Percentiles rank a stretch among this genome's conserved stretches.
Conservation (phyloP, 371 early-diverging fungal genomes). For the Blakeslea trispora region DNA sequence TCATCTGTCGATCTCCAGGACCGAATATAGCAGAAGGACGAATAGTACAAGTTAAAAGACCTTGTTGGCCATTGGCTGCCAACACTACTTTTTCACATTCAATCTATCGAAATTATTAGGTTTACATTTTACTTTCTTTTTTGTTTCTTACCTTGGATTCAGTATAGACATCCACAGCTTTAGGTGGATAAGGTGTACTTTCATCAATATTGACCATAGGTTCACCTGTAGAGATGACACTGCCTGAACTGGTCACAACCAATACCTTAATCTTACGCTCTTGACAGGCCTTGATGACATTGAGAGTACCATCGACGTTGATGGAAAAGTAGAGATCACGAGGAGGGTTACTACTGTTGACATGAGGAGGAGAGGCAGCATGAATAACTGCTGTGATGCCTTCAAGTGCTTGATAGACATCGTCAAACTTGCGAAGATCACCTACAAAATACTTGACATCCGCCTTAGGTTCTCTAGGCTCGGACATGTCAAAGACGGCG, state of each 20-base stretch:
- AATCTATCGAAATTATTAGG: too few species aligned
- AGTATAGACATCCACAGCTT: slow-evolving; percentile 87
- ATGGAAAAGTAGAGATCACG: slow-evolving; percentile 74
- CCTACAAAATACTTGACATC: slow-evolving; percentile 69
- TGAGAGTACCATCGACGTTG: slow-evolving; percentile 89
- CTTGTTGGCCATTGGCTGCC: slow-evolving; percentile 70
- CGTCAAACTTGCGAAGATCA: slow-evolving; percentile 71
- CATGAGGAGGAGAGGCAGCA: slow-evolving; percentile 88
- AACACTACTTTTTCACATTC: slow-evolving; percentile 85
- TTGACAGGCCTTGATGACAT: slow-evolving; percentile 81
- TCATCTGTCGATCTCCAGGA: slow-evolving; percentile 86
- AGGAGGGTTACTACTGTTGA: slow-evolving; percentile 89
- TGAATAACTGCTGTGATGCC: slow-evolving; percentile 83
- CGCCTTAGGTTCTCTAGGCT: slow-evolving; percentile 51
- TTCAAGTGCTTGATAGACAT: slow-evolving; percentile 66
- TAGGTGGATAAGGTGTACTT: slow-evolving; percentile 67
- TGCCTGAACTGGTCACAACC: slow-evolving; percentile 86
- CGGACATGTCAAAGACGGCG: slow-evolving; percentile 76
- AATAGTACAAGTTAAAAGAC: slow-evolving; percentile 75
- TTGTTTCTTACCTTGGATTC: slow-evolving; percentile 84
- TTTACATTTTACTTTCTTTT: too few species aligned
- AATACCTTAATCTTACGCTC: slow-evolving; percentile 67
- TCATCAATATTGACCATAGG: slow-evolving; percentile 85
- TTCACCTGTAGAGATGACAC: slow-evolving; percentile 85
- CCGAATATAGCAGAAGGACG: slow-evolving; percentile 95